Evolutionary conservation across 1,139 yeast species (phyloP), one percentile per base, ranked within the genome.

Genomic region (Blastobotrys serpentis): DNA sequence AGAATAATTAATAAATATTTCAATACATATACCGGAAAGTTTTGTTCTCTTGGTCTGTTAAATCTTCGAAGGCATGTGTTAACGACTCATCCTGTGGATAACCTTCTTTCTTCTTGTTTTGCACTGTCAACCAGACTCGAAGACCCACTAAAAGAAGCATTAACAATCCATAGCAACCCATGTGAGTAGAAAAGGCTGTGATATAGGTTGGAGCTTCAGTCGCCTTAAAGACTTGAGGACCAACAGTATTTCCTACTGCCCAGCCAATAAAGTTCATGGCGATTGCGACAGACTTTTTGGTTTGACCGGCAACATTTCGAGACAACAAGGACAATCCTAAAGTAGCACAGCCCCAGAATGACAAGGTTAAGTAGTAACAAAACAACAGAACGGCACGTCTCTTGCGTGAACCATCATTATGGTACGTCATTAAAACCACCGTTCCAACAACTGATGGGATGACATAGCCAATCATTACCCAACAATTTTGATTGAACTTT

Each of bases 221-320:
- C 0, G 69, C 68, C 53, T 77, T 70, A 61, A 83, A 84, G 42
- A 84, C 75, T 62, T 82, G 88, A 2, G 92, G 89, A 0, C 90
- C 90, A 44, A 81, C 71, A 44, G 84, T 69, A 55, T 84, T 84
- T 21, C 92, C 88, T 19, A 77, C 76, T 57, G 86, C 80, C 59
- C 80, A 83, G 0, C 81, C 84, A 49, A 83, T 70, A 64, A 84
- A 74, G 36, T 76, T 74, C 29, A 80, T 61, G 1, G 85, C 85
- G 62, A 78, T 81, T 25, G 78, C 76, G 5, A 81, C 77, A 43
- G 78, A 67, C 62, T 82, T 79, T 65, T 84, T 84, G 13, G 88
- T 82, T 57, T 80, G 81, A 16, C 92, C 92, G 2, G 88, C 84
- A 7, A 81, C 78, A 58, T 84, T 84, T 43, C 74, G 34, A 63